These are phyloP conservation scores for Triangularia verruculosa DNA, from an alignment of 2,329 filamentous ascomycete genomes.

Conservation along the genomic window DNA sequence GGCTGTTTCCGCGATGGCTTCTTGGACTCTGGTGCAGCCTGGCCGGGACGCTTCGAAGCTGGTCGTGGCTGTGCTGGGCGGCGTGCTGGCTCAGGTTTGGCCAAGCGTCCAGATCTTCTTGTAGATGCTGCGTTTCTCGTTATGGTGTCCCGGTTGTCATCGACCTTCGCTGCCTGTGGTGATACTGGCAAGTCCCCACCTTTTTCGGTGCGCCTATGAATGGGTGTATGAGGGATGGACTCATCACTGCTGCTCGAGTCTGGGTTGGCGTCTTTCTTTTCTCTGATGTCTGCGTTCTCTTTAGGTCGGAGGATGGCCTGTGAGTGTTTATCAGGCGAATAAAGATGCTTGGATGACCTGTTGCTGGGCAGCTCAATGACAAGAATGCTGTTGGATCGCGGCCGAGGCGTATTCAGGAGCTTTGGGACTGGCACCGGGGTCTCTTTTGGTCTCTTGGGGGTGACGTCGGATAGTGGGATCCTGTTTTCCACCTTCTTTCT, in stretches of 20 bases:
- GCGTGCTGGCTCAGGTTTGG: not conserved
- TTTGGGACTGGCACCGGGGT: not conserved
- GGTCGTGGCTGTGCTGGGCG: not conserved
- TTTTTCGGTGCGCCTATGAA: not conserved
- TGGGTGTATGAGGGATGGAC: not conserved
- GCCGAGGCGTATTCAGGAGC: not conserved
- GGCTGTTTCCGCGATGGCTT: not conserved
- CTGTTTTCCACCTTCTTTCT: constrained; percentile 5
- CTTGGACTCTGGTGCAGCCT: not conserved
- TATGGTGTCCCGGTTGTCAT: not conserved
- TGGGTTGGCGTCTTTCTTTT: not conserved
- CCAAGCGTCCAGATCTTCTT: not conserved
- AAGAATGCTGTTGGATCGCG: not conserved
- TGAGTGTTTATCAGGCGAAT: not conserved
- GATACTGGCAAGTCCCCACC: not conserved
- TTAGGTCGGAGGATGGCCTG: not conserved
- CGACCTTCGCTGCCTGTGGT: not conserved
- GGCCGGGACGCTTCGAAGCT: not conserved
- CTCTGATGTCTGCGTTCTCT: not conserved
- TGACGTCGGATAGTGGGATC: not conserved
- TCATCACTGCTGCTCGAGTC: not conserved
- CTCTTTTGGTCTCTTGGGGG: not conserved
- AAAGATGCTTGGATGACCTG: not conserved
- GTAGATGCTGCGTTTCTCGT: not conserved
- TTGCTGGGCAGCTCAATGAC: constrained; percentile 1